These are phyloP conservation scores for Omphalea diandra DNA, from an alignment of 441 rosid species.

Conservation along the genomic window DNA sequence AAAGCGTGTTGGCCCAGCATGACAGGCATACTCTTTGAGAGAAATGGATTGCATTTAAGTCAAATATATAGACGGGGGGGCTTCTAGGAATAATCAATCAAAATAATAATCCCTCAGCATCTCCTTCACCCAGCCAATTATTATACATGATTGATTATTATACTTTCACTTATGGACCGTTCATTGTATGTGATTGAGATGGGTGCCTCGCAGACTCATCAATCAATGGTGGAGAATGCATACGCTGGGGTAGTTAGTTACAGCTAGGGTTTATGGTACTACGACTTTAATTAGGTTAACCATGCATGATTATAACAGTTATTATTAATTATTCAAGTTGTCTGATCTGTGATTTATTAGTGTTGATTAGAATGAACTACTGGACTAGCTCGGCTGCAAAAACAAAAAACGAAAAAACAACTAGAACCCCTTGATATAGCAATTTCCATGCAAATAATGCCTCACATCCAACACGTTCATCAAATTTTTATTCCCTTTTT, in stretches of 20 bases:
- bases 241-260: background rate
- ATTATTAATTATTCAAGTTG: background rate
- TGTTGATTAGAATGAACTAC: no score
- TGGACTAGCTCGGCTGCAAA: no score
- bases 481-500: constrained; percentile 9
- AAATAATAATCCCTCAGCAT: no score
- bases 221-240: background rate
- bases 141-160: no score
- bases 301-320: constrained; percentile 7
- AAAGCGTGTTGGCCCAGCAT: constrained; percentile 41
- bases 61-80: constrained; percentile 10
- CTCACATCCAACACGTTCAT: constrained; percentile 18
- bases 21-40: constrained; percentile 57
- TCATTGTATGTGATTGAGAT: background rate
- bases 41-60: constrained; percentile 50
- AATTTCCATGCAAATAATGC: constrained; percentile 15
- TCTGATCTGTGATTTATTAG: background rate
- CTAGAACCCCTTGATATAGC: no score
- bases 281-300: background rate
- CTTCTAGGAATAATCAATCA: constrained; percentile 53
- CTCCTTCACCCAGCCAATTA: background rate
- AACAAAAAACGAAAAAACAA: no score
- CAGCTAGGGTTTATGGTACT: constrained; percentile 4
- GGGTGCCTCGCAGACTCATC: background rate
- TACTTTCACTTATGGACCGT: background rate